Conservation (phyloP, 768 basidiomycete genomes). For the Leccinum subgranulosum region DNA sequence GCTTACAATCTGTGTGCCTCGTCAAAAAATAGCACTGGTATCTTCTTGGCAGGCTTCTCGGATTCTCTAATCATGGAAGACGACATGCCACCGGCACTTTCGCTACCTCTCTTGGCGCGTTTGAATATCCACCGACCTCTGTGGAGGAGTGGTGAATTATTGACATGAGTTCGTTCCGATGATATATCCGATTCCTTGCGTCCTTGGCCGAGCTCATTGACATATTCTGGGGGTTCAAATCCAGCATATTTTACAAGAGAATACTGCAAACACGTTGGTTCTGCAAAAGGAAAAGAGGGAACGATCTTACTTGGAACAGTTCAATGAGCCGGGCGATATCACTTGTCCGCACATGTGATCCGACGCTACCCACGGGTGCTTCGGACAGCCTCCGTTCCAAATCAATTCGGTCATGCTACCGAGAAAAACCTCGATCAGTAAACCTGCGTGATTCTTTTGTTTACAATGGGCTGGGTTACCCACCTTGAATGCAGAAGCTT, state of each 20-base stretch:
- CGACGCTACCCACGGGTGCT: slow-evolving; percentile 37
- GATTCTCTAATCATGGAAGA: slow-evolving; percentile 29
- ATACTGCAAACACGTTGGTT: slow-evolving; percentile 38
- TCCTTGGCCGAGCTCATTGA: slow-evolving; percentile 18
- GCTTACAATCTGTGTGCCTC: slow-evolving; percentile 81
- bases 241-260: slow-evolving; percentile 72
- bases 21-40: slow-evolving; percentile 80
- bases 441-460: neutral
- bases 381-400: slow-evolving; percentile 63
- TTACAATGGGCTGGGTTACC: neutral
- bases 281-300: neutral
- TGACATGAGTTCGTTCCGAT: slow-evolving; percentile 44
- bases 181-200: slow-evolving; percentile 32
- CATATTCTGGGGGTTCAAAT: slow-evolving; percentile 47
- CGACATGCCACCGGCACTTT: slow-evolving; percentile 32
- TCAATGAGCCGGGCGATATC: slow-evolving; percentile 85
- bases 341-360: slow-evolving; percentile 62
- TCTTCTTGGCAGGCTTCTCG: slow-evolving; percentile 53
- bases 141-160: slow-evolving; percentile 28
- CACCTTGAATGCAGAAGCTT: slow-evolving; percentile 79
- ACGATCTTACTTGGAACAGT: slow-evolving; percentile 59
- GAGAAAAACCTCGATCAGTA: slow-evolving; percentile 5
- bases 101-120: slow-evolving; percentile 23
- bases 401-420: slow-evolving; percentile 70
- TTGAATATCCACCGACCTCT: slow-evolving; percentile 29